A percentile compares a stretch with the other conserved stretches of the same genome.
phyloP scores from a whole-genome alignment of 176 grass and related monocot genomes.

The Chloris gayana region DNA sequence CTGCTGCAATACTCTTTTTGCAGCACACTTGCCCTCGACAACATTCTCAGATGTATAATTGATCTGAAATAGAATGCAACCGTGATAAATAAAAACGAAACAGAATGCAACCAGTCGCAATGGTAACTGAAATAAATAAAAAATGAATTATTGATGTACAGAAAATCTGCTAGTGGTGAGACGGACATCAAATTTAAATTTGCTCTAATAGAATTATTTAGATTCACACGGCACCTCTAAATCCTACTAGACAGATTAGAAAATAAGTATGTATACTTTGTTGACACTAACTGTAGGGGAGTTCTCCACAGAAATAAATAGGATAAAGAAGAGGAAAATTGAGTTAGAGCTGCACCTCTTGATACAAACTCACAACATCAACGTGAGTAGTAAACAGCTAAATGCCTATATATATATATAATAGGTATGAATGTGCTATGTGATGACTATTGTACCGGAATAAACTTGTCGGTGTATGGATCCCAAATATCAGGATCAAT shows the following conservation, averaged over 20 bases:
- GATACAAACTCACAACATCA: slow-evolving; percentile 4
- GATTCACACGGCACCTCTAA: not conserved
- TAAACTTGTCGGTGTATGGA: slow-evolving; percentile 60
- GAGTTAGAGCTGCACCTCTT: not conserved
- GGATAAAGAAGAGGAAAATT: not conserved
- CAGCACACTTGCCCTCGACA: slow-evolving; percentile 81
- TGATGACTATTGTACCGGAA: slow-evolving; percentile 49
- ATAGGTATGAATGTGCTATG: slow-evolving; percentile 1
- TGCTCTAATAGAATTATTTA: not conserved
- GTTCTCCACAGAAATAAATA: not conserved
- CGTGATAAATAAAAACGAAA: no score
- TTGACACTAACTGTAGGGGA: not conserved
- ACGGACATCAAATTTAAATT: slow-evolving; percentile 9
- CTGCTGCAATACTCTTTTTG: slow-evolving; percentile 86
- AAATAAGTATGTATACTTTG: not conserved
- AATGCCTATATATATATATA: slow-evolving; percentile 9
- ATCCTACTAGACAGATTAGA: not conserved
- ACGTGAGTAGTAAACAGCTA: slow-evolving; percentile 24
- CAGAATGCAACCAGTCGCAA: not conserved
- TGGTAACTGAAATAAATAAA: not conserved
- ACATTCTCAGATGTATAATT: slow-evolving; percentile 86
- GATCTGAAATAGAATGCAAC: slow-evolving; percentile 51
- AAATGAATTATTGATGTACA: not conserved
- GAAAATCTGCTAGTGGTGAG: not conserved
- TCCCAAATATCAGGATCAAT: slow-evolving; percentile 88